A percentile compares a stretch with the other conserved stretches of the same genome.
Conservation (phyloP, 805 yeast genomes). For the Ogataea angusta region DNA sequence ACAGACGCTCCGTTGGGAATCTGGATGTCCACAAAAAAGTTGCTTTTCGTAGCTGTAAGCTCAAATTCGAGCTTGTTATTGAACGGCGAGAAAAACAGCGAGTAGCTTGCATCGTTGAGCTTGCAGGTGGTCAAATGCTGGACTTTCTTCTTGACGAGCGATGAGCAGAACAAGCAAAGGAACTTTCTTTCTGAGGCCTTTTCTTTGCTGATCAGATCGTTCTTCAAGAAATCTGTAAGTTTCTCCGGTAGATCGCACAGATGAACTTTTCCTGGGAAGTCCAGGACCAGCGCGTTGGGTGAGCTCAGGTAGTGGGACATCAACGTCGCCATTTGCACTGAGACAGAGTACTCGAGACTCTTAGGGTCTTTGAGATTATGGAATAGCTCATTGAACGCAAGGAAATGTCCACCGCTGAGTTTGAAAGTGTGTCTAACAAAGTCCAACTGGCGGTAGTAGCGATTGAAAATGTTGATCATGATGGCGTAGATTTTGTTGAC, state of each 20-base stretch:
- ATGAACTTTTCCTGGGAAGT: slow-evolving; percentile 27
- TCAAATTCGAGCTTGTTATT: slow-evolving; percentile 22
- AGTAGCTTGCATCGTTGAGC: slow-evolving; percentile 20
- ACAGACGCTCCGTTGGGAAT: slow-evolving; percentile 18
- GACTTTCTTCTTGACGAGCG: slow-evolving; percentile 12
- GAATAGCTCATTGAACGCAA: slow-evolving; percentile 25
- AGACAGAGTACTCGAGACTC: slow-evolving; percentile 21
- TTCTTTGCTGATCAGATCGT: slow-evolving; percentile 40
- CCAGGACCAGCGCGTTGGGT: slow-evolving; percentile 35
- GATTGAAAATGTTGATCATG: slow-evolving; percentile 31
- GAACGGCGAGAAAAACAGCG: slow-evolving; percentile 28
- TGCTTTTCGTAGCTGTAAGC: slow-evolving; percentile 23
- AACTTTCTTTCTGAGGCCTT: slow-evolving; percentile 15
- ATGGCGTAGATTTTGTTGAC: slow-evolving; percentile 39
- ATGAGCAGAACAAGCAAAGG: slow-evolving; percentile 29
- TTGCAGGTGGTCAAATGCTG: slow-evolving; percentile 21
- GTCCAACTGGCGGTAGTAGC: slow-evolving; percentile 31
- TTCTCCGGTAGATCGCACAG: slow-evolving; percentile 27
- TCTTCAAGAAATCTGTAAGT: slow-evolving; percentile 42
- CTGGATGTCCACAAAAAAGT: slow-evolving; percentile 30
- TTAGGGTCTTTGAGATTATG: slow-evolving; percentile 8
- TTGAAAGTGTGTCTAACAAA: slow-evolving; percentile 30
- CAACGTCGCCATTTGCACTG: slow-evolving; percentile 13
- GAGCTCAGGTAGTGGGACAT: slow-evolving; percentile 4
- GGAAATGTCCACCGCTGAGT: slow-evolving; percentile 23